Conservation (phyloP, 1,139 yeast species). For the Kluyveromyces marxianus region DNA sequence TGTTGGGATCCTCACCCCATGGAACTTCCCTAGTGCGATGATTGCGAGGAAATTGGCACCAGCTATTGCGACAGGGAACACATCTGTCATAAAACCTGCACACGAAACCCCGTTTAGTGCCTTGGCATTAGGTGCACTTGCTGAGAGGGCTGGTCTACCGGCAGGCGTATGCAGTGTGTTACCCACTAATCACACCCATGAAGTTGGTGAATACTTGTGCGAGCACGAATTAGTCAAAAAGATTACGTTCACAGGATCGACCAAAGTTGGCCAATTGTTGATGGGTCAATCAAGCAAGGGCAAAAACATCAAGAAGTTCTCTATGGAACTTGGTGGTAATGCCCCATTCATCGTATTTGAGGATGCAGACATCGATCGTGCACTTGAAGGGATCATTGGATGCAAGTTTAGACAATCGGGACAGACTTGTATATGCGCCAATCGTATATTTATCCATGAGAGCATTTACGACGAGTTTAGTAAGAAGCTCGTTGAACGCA, state of each 20-base stretch:
- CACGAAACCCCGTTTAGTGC: slow-evolving; percentile 61
- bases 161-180: slow-evolving; percentile 54
- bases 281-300: slow-evolving; percentile 35
- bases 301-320: slow-evolving; percentile 40
- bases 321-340: slow-evolving; percentile 49
- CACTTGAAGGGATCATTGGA: slow-evolving; percentile 41
- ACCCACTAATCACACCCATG: slow-evolving; percentile 51
- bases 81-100: slow-evolving; percentile 55
- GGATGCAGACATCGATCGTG: slow-evolving; percentile 43
- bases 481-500: slow-evolving; percentile 28
- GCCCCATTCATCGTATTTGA: slow-evolving; percentile 44
- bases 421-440: slow-evolving; percentile 50
- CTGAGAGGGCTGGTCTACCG: slow-evolving; percentile 55
- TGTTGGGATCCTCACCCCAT: slow-evolving; percentile 62
- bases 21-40: slow-evolving; percentile 65
- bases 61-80: slow-evolving; percentile 58
- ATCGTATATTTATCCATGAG: slow-evolving; percentile 42
- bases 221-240: slow-evolving; percentile 29
- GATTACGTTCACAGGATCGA: slow-evolving; percentile 46
- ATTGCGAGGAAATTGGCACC: slow-evolving; percentile 61
- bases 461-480: slow-evolving; percentile 40
- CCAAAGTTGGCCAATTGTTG: slow-evolving; percentile 41
- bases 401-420: slow-evolving; percentile 45
- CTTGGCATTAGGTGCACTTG: slow-evolving; percentile 44
- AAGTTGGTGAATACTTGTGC: slow-evolving; percentile 37